These are phyloP conservation scores for Pestalotiopsis fici DNA, from an alignment of 2,329 filamentous ascomycete species.

Conservation along the genomic window DNA sequence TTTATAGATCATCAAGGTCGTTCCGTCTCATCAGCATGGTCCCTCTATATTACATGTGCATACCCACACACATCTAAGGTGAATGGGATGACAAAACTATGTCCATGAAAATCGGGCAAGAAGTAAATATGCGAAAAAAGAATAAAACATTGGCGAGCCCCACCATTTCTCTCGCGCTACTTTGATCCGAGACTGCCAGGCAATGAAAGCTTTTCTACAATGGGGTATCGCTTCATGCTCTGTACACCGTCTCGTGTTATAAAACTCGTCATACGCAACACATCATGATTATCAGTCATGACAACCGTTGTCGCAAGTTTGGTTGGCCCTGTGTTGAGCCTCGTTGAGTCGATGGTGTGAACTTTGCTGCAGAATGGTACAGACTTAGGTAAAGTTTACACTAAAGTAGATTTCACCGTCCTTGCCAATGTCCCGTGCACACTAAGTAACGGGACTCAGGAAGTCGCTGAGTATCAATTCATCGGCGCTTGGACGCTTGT, in stretches of 20 bases:
- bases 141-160: background rate
- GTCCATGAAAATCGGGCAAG: background rate
- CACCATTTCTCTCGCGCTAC: background rate
- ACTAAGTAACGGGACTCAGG: constrained; percentile 68
- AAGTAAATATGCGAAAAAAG: background rate
- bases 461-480: constrained; percentile 86
- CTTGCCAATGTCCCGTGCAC: constrained; percentile 12
- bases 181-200: background rate
- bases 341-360: background rate
- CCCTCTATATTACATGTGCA: constrained; percentile 5
- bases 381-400: background rate
- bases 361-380: background rate
- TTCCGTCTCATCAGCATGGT: constrained; percentile 5
- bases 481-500: constrained; percentile 87
- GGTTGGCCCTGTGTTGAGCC: background rate
- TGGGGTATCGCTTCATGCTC: too few relatives aligned
- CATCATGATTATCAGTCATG: too few relatives aligned
- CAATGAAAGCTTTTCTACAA: too few relatives aligned
- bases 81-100: background rate
- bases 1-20: constrained; percentile 6
- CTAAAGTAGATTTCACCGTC: background rate
- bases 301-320: too few relatives aligned
- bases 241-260: too few relatives aligned
- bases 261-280: too few relatives aligned
- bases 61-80: background rate